Conservation (phyloP, 305 asterid species). For the Fraxinus greggii region DNA sequence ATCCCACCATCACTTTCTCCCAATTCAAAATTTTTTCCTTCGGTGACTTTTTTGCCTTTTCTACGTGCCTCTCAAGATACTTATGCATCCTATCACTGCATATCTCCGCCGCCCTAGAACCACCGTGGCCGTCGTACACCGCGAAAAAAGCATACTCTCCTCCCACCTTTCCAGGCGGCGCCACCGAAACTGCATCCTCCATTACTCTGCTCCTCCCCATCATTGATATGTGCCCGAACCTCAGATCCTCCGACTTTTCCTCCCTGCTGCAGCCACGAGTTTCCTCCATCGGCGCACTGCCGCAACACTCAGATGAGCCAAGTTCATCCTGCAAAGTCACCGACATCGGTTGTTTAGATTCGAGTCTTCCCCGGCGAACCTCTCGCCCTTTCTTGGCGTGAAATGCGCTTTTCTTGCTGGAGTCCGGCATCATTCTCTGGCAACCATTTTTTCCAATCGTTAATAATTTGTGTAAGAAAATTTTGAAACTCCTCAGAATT, state of each 20-base stretch:
- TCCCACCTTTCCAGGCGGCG: constrained; percentile 23
- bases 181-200: constrained; percentile 52
- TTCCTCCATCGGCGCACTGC: neutral
- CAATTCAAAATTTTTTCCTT: constrained; percentile 28
- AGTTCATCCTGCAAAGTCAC: neutral
- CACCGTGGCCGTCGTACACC: constrained; percentile 58
- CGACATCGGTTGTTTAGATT: neutral
- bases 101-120: constrained; percentile 38
- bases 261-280: neutral
- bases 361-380: constrained; percentile 18
- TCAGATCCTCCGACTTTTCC: neutral
- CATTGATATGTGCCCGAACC: constrained; percentile 41
- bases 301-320: neutral
- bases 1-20: constrained; percentile 37
- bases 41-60: neutral
- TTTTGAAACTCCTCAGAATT: neutral
- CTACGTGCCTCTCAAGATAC: constrained; percentile 33
- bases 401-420: neutral
- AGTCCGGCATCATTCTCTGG: neutral
- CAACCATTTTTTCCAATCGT: neutral
- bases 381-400: neutral
- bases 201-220: constrained; percentile 60
- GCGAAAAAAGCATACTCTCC: constrained; percentile 47
- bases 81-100: constrained; percentile 47
- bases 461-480: neutral